Conservation (phyloP, 2,329 filamentous ascomycete genomes). For the Hypoxylon sp. region DNA sequence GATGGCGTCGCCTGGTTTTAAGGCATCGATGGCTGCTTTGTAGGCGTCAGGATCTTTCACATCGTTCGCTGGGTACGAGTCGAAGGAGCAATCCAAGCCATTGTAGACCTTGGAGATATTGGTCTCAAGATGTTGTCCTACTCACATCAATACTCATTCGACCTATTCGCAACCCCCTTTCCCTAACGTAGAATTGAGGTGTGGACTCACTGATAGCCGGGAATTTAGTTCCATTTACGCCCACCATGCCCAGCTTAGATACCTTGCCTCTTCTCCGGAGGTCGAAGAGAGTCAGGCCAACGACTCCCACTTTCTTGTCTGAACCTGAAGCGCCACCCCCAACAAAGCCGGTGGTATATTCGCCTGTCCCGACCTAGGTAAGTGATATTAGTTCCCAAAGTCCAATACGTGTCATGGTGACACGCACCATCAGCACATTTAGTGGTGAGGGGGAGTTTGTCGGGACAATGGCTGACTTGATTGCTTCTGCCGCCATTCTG, state of each 20-base stretch:
- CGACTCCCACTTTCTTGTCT: conserved; percentile 97
- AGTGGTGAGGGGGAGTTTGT: conserved; percentile 61
- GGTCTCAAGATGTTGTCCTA: conserved; percentile 85
- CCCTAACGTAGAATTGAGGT: conserved; percentile 1
- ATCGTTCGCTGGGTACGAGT: conserved; percentile 84
- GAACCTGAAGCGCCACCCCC: conserved; percentile 85
- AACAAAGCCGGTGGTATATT: conserved; percentile 97
- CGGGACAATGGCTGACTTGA: conserved; percentile 41
- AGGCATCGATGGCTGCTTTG: conserved; percentile 87
- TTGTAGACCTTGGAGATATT: conserved; percentile 94
- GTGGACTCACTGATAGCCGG: conserved; percentile 83
- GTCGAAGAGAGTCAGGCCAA: conserved; percentile 91
- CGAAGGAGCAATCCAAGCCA: conserved; percentile 86
- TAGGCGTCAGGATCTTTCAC: conserved; percentile 83
- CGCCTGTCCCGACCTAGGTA: conserved; percentile 84
- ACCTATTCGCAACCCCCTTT: neutral
- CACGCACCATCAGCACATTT: conserved; percentile 77
- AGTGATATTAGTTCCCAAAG: conserved; percentile 37
- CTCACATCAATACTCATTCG: conserved; percentile 24
- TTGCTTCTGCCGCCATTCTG: conserved; percentile 47
- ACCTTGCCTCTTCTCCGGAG: conserved; percentile 91
- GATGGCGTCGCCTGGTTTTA: conserved; percentile 87
- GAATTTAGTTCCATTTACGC: conserved; percentile 89
- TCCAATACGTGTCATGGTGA: neutral
- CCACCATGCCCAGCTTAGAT: conserved; percentile 87